Percentiles rank a stretch among this genome's conserved stretches.
phyloP scores from a whole-genome alignment of 2,329 filamentous ascomycete species.

The Aspergillus glaucus region DNA sequence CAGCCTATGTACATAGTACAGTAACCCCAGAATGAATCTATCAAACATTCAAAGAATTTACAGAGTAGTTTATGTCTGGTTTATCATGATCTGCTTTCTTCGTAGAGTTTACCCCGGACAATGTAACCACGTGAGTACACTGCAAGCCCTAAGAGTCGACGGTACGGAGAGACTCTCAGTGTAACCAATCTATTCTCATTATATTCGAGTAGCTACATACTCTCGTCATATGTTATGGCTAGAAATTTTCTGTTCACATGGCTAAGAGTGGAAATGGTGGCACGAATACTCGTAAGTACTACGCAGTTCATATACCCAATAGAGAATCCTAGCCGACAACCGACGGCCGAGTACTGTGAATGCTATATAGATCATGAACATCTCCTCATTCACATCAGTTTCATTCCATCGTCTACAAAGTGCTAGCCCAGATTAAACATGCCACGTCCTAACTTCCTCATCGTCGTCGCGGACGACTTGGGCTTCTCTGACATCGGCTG shows the following conservation, averaged over 20 bases:
- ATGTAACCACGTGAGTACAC: too few species aligned
- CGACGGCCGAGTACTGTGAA: constrained; percentile 9
- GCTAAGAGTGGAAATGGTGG: background rate
- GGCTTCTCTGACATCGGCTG: constrained; percentile 56
- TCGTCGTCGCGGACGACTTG: constrained; percentile 54
- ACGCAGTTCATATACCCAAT: background rate
- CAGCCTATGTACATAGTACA: too few species aligned
- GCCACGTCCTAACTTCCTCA: constrained; percentile 53
- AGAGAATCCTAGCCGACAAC: constrained; percentile 7
- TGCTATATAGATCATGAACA: background rate
- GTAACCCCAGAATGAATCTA: too few species aligned
- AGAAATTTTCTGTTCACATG: background rate
- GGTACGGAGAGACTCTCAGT: too few species aligned
- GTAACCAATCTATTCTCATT: background rate
- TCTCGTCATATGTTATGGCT: background rate
- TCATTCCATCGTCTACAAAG: background rate
- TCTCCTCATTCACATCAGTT: background rate
- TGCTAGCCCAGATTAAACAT: constrained; percentile 5
- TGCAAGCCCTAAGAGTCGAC: too few species aligned
- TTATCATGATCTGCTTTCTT: too few species aligned
- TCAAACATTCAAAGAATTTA: too few species aligned
- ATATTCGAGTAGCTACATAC: background rate
- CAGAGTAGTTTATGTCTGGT: too few species aligned
- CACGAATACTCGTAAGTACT: background rate
- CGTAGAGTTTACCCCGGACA: too few species aligned